Base-by-base conservation (phyloP, 306 rosid genomes). In the Trifolium fragiferum region DNA sequence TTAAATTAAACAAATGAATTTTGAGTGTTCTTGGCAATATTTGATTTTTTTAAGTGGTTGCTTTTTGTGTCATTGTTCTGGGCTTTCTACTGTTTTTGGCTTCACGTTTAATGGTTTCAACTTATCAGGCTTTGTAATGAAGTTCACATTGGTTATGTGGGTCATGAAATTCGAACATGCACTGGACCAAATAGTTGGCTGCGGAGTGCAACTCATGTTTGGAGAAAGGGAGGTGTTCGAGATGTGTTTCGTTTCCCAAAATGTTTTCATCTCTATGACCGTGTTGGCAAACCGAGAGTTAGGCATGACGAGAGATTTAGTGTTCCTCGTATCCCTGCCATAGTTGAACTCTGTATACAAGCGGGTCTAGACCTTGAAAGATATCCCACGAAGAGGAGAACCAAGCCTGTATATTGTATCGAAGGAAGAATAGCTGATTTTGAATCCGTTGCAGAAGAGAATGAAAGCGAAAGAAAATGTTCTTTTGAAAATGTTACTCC, bases 351-450 rank as follows among this genome's bases (percentile, higher is more conserved):
- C 12, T 89, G 96, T 78, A 83, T 90, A 74, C 96, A 92, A 81
- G 95, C 98, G 21, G 98, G 98, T 54, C 66, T 93, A 62, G 90
- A 89, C 74, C 82, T 88, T 68, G 78, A 62, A 33, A 84, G 82
- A 57, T 84, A 55, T 80, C 93, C 91, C 46, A 68, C 95, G 4
- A 90, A 81, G 79, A 89, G 98, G 85, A 86, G 96, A 86, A 87
- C 82, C n/a, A 89, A 87, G 66, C 95, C 98, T 19, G 93, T 93
- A 21, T 90, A 87, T 68, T 78, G 86, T 53, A 82, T 93, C 9
- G 98, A 93, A 66, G 98, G 98, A 70, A 90, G 98, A 82, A 86
- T 93, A 32, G 96, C 87, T 67, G 98, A 93, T 82, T 93, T 93
- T 50, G 98, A 93, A 71, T 76, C 78, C 0, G 83, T 77, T 7